Evolutionary conservation across 768 basidiomycete species (phyloP), one percentile per base, ranked within the genome.

Genomic region (Scleroderma bovista): DNA sequence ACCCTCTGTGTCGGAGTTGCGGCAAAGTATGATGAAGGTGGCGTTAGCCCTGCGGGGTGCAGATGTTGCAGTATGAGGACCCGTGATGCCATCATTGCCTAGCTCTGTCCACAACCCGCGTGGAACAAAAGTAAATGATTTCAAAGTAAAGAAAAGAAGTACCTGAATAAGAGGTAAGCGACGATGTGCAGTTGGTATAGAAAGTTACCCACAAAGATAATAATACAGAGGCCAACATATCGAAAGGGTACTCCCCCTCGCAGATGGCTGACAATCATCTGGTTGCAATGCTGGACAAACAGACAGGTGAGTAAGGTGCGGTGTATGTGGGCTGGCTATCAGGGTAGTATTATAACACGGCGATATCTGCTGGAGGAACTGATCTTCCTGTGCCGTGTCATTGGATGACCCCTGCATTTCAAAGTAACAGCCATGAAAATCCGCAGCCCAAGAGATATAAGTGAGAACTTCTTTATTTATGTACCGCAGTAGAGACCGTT

Each of bases 21-120:
- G 67, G 15, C 72, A 78, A 5, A 86, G 67, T 24, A 83, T 75
- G 26, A 85, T 73, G 53, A 85, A 75, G 0, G 78, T 77, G 6
- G 84, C 83, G 42, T 86, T 84, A 2, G 77, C 79, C 36, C 59
- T 65, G 26, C 47, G 40, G 17, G 37, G 16, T 17, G 34, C 23
- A n/a, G 26, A 7, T 36, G 23, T 19, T 15, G 52, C 24, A 19
- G 40, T 37, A 2, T 19, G 51, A 20, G 38, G 29, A 22, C 5
- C 34, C n/a, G 34, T 36, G 34, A n/a, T n/a, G n/a, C n/a, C n/a
- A n/a, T n/a, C n/a, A n/a, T 36, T 39, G 1, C 37, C 20, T 13
- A 47, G 41, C 24, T 51, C 44, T 16, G 16, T 40, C 31, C 57
- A 44, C 48, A 44, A 34, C 40, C 31, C 51, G 13, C 36, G 19